Conservation (phyloP, 306 rosid species). For the Sicyos edulis region DNA sequence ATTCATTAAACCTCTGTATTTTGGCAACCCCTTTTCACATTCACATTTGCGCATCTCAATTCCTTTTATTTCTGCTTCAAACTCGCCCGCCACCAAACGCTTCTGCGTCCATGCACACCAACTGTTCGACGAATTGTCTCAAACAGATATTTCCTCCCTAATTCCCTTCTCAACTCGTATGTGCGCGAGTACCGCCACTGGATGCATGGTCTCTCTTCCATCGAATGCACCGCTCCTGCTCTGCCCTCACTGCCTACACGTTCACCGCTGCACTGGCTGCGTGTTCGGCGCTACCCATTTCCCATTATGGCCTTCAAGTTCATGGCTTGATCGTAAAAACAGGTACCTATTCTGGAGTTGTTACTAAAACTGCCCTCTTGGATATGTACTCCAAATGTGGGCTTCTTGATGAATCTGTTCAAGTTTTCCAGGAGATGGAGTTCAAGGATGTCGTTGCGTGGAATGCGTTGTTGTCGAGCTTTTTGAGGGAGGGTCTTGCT, state of each 20-base stretch:
- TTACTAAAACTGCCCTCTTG: constrained; percentile 44
- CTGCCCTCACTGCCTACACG: constrained; percentile 35
- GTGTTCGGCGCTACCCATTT: constrained; percentile 28
- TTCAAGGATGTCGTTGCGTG: constrained; percentile 55
- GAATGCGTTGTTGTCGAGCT: constrained; percentile 47
- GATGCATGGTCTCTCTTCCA: constrained; percentile 40
- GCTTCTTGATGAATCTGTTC: constrained; percentile 26
- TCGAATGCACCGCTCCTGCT: constrained; percentile 28
- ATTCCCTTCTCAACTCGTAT: constrained; percentile 37
- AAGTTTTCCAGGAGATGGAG: constrained; percentile 51
- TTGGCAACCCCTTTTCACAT: background rate
- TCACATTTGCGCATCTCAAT: background rate
- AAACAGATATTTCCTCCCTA: constrained; percentile 27
- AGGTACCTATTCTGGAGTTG: constrained; percentile 36
- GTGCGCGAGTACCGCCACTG: constrained; percentile 27
- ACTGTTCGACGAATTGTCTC: constrained; percentile 36
- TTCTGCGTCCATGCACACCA: constrained; percentile 23
- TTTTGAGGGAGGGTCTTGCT: constrained; percentile 37
- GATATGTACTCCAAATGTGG: constrained; percentile 53
- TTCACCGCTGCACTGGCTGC: constrained; percentile 44
- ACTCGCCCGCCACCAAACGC: constrained; percentile 5
- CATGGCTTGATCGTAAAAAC: constrained; percentile 44
- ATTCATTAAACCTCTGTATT: background rate
- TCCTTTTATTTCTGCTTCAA: background rate
- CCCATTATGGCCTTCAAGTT: constrained; percentile 34